Percentiles rank a stretch among this genome's conserved stretches.
Conservation (phyloP, 805 yeast genomes). For the Isabelozyma pseudorhagii region DNA sequence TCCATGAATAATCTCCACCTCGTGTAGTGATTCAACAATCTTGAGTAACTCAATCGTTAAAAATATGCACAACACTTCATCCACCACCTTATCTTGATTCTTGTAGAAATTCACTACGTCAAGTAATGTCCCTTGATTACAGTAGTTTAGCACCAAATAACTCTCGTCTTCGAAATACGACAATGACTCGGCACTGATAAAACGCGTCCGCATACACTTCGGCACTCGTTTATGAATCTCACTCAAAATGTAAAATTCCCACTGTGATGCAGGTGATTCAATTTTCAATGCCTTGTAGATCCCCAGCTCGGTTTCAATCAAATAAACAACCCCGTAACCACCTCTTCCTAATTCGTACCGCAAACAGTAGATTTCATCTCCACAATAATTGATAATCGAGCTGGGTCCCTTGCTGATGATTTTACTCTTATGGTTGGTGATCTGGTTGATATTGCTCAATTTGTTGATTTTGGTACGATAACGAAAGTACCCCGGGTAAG, state of each 20-base stretch:
- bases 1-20: constrained; percentile 70
- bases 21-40: constrained; percentile 60
- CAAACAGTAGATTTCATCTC: constrained; percentile 45
- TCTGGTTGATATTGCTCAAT: constrained; percentile 31
- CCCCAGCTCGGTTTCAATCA: constrained; percentile 61
- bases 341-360: constrained; percentile 68
- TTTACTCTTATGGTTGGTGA: constrained; percentile 33
- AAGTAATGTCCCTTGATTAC: constrained; percentile 67
- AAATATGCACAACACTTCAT: constrained; percentile 62
- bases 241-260: constrained; percentile 78
- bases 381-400: constrained; percentile 41
- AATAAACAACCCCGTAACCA: constrained; percentile 74
- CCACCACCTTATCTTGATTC: constrained; percentile 28
- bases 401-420: constrained; percentile 29
- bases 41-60: constrained; percentile 63
- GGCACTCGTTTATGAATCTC: constrained; percentile 46
- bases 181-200: constrained; percentile 49
- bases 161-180: constrained; percentile 65
- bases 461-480: constrained; percentile 22
- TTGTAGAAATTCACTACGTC: constrained; percentile 59
- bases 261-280: constrained; percentile 63
- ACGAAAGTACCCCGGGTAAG: constrained; percentile 17
- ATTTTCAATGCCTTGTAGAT: constrained; percentile 64
- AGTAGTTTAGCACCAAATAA: constrained; percentile 60
- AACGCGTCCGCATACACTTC: constrained; percentile 17